Evolutionary conservation across 345 rosid genomes (phyloP), one percentile per base, ranked within the genome.

Genomic region (Populus simonii): DNA sequence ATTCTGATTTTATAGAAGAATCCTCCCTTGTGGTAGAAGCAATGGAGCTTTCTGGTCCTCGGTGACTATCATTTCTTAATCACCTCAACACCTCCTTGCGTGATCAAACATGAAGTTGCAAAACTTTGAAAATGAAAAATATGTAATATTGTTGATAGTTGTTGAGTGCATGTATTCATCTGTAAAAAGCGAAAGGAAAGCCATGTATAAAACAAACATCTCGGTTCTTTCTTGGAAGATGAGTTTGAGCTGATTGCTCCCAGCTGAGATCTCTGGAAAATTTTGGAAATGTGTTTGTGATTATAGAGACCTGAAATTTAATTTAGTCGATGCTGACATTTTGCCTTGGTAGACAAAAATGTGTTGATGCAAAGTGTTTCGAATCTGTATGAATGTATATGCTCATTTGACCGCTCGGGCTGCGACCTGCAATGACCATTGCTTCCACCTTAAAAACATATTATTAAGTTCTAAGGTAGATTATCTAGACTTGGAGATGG

Each of bases 41-140:
- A 62, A 93, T 94, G 92, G 98, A 94, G 86, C 98, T 94, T 73
- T 94, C 98, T 0, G 98, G 98, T 8, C 98, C 98, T 45, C 81
- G 98, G 81, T 94, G 87, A 91, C 68, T 59, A 66, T 8, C 35
- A 36, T 53, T 57, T 17, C 11, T 20, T 70, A n/a, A n/a, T n/a
- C n/a, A n/a, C 59, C 1, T 5, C 39, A 47, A 15, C 20, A 27
- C 13, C 68, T 7, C 27, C 66, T 43, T 27, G 22, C 47, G 5
- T 7, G 38, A 16, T 53, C 2, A 62, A 51, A 45, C 43, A 65
- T 33, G 23, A 59, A 49, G 66, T 47, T 70, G 47, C 39, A 23
- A 67, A 75, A 80, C 81, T 79, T 57, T 73, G 59, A 76, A 72
- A 11, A 45, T 11, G 49, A 66, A 71, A 25, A 72, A 39, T 39